A percentile compares a stretch with the other conserved stretches of the same genome.
These are phyloP conservation scores for Fulvia fulva DNA, from an alignment of 2,329 filamentous ascomycete genomes.

Conservation along the genomic window DNA sequence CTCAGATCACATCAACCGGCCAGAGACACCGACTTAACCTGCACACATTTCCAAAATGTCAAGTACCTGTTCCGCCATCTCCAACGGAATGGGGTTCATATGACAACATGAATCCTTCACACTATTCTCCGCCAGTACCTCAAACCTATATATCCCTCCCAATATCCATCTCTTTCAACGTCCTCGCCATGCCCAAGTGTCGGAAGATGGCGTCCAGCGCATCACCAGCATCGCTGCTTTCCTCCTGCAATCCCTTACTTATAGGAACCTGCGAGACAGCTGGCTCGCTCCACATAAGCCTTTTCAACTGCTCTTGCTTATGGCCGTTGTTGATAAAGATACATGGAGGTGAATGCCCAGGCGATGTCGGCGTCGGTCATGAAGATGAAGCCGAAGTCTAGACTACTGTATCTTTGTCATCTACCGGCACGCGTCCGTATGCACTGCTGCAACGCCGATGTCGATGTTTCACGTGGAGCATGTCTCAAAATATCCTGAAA, in stretches of 20 bases:
- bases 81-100: slow-evolving; percentile 51
- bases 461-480: background rate
- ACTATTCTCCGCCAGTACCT: slow-evolving; percentile 47
- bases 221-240: slow-evolving; percentile 47
- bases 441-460: background rate
- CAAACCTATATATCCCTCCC: slow-evolving; percentile 47
- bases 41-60: slow-evolving; percentile 47
- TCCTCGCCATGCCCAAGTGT: slow-evolving; percentile 52
- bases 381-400: too few relatives aligned
- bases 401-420: too few relatives aligned
- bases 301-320: slow-evolving; percentile 40
- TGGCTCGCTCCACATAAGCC: slow-evolving; percentile 39
- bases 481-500: background rate
- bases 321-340: slow-evolving; percentile 42
- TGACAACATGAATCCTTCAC: slow-evolving; percentile 49
- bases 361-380: too few relatives aligned
- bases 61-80: slow-evolving; percentile 46
- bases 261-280: slow-evolving; percentile 38
- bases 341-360: too few relatives aligned
- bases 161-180: slow-evolving; percentile 50
- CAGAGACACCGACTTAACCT: too few relatives aligned
- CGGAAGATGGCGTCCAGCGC: slow-evolving; percentile 50
- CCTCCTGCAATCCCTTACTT: slow-evolving; percentile 21
- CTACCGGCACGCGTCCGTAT: background rate
- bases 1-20: too few relatives aligned